Conservation (phyloP, 257 asterid species). For the Gentiana dahurica region DNA sequence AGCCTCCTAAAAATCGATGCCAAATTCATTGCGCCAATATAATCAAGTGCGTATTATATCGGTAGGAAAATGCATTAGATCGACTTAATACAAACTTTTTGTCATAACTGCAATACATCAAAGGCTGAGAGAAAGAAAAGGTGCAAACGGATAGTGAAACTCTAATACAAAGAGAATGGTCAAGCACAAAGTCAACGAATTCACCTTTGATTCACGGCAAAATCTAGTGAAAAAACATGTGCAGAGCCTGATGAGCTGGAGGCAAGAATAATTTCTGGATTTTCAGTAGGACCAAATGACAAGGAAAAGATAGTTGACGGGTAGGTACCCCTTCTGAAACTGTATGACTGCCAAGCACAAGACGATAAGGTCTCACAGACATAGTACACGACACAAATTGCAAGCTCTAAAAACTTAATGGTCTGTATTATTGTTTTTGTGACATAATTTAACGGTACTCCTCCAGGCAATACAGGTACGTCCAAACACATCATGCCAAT, state of each 20-base stretch:
- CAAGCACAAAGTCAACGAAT: not conserved
- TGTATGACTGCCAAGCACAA: slow-evolving; percentile 64
- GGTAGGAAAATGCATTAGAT: too few relatives aligned
- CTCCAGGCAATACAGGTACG: too few relatives aligned
- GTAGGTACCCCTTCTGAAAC: slow-evolving; percentile 93
- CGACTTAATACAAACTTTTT: not conserved
- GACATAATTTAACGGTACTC: too few relatives aligned
- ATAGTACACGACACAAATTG: slow-evolving; percentile 3
- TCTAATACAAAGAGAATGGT: not conserved
- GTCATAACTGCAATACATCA: not conserved
- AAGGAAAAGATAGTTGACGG: slow-evolving; percentile 74
- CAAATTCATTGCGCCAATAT: too few relatives aligned
- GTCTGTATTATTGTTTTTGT: too few relatives aligned
- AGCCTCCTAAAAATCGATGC: too few relatives aligned
- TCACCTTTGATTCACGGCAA: slow-evolving; percentile 61
- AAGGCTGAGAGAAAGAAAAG: slow-evolving; percentile 3
- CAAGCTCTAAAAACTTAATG: not conserved
- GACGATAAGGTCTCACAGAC: slow-evolving; percentile 17
- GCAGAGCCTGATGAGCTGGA: slow-evolving; percentile 89
- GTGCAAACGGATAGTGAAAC: not conserved
- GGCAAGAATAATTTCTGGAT: slow-evolving; percentile 83
- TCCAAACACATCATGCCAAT: too few relatives aligned
- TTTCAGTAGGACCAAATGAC: slow-evolving; percentile 83
- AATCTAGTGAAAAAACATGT: slow-evolving; percentile 62
- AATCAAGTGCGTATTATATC: too few relatives aligned